Evolutionary conservation across 495 filamentous ascomycete species (phyloP).

Genomic region (Glutinoglossum americanum): DNA sequence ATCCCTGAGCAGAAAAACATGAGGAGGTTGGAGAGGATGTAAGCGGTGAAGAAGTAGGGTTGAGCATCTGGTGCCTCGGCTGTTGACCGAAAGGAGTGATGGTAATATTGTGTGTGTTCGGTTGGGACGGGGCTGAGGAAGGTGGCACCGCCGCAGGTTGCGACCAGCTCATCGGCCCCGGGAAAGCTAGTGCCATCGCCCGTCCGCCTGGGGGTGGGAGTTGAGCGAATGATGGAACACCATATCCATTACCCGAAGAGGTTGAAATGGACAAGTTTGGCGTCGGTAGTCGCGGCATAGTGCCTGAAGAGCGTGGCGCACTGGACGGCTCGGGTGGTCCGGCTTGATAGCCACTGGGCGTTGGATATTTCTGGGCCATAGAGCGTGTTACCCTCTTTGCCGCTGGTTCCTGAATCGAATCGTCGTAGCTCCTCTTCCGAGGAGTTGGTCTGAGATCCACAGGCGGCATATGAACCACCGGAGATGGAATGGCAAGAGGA

Average conservation of each 20-base stretch:
- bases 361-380: slow-evolving; percentile 13
- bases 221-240: slow-evolving; percentile 17
- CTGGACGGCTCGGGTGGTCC: slow-evolving; percentile 9
- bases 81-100: background rate
- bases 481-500: slow-evolving; percentile 22
- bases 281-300: slow-evolving; percentile 30
- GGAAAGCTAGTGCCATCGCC: slow-evolving; percentile 41
- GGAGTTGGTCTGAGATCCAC: slow-evolving; percentile 19
- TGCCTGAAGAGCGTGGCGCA: background rate
- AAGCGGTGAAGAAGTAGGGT: slow-evolving; percentile 14
- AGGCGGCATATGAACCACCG: slow-evolving; percentile 28
- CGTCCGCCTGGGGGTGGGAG: slow-evolving; percentile 28
- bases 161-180: slow-evolving; percentile 23
- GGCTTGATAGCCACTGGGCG: background rate
- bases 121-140: slow-evolving; percentile 6
- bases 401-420: slow-evolving; percentile 37
- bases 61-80: background rate
- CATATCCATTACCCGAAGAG: slow-evolving; percentile 9
- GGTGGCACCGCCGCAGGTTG: slow-evolving; percentile 21
- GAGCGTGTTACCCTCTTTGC: slow-evolving; percentile 33
- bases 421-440: slow-evolving; percentile 56
- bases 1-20: slow-evolving; percentile 8
- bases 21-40: slow-evolving; percentile 15
- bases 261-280: slow-evolving; percentile 30
- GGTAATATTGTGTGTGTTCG: slow-evolving; percentile 15